Conservation (phyloP, 129 eudicot species). For the Rutidosis leptorrhynchoides region DNA sequence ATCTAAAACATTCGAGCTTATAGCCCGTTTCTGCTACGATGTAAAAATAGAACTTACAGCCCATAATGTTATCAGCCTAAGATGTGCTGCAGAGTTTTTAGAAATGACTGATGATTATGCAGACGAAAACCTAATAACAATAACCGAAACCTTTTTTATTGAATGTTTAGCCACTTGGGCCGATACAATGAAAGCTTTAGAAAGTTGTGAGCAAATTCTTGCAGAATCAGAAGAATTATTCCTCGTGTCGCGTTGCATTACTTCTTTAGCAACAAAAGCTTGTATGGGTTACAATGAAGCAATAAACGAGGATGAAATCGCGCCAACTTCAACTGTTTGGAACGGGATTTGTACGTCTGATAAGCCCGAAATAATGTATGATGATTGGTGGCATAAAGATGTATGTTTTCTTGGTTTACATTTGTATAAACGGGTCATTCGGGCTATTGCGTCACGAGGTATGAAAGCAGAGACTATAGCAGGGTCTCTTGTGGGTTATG, state of each 20-base stretch:
- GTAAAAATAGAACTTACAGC: conserved; percentile 65
- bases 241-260: conserved; percentile 61
- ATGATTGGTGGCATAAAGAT: conserved; percentile 86
- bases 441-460: conserved; percentile 57
- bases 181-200: conserved; percentile 75
- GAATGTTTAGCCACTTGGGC: conserved; percentile 62
- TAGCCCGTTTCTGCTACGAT: conserved; percentile 70
- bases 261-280: conserved; percentile 68
- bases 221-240: conserved; percentile 64
- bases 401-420: conserved; percentile 58
- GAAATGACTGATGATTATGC: conserved; percentile 75
- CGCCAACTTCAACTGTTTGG: conserved; percentile 35
- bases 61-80: conserved; percentile 54
- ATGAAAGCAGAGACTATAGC: conserved; percentile 59
- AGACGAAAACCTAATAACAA: conserved; percentile 63
- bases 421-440: conserved; percentile 58
- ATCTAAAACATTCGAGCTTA: conserved; percentile 66
- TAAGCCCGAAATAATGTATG: conserved; percentile 30
- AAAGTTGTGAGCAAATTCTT: conserved; percentile 69
- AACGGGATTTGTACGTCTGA: conserved; percentile 50
- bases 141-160: conserved; percentile 55
- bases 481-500: conserved; percentile 61
- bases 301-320: conserved; percentile 15
- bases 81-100: conserved; percentile 78
- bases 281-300: conserved; percentile 48